Percentiles rank a stretch among this genome's conserved stretches.
These are phyloP conservation scores for Arabidopsis thaliana DNA, from an alignment of 345 rosid genomes.

Conservation along the genomic window TAIR10.1 NC_003070.9:4464001-4464500, in stretches of 20 bases:
- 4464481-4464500: constrained; percentile 14
- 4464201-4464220: constrained; percentile 37
- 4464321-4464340: constrained; percentile 44
- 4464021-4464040: constrained; percentile 37
- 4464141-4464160: constrained; percentile 34
- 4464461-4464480: constrained; percentile 31
- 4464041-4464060: constrained; percentile 19
- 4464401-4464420: constrained; percentile 45
- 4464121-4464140: constrained; percentile 18
- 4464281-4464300: constrained; percentile 32
- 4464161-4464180: constrained; percentile 34
- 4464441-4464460: neutral
- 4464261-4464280: constrained; percentile 18
- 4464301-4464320: constrained; percentile 47
- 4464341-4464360: constrained; percentile 33
- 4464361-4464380: constrained; percentile 39
- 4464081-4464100: constrained; percentile 49
- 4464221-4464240: constrained; percentile 42
- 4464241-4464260: constrained; percentile 42
- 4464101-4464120: constrained; percentile 43
- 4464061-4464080: constrained; percentile 45
- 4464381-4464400: constrained; percentile 28
- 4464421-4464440: constrained; percentile 32
- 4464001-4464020: constrained; percentile 50
- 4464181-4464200: constrained; percentile 22